phyloP scores from a whole-genome alignment of 805 yeast species.

The Saccharomycopsis fermentans region DNA sequence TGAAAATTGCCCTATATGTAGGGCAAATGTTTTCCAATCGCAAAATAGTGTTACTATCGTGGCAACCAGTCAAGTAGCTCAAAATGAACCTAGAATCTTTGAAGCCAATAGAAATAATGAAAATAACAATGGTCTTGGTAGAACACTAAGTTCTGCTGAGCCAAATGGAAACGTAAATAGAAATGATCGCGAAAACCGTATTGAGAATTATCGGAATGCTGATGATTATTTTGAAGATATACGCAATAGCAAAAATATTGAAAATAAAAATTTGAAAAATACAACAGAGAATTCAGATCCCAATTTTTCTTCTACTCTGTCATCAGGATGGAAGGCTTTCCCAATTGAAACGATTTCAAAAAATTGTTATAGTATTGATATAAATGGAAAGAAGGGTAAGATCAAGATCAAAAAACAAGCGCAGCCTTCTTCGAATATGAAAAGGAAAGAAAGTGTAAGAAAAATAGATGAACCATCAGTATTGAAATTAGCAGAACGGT shows the following conservation, averaged over 20 bases:
- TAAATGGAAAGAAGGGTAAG: not conserved
- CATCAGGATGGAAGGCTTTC: not conserved
- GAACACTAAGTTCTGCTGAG: too few species aligned
- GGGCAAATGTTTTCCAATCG: conserved; percentile 42
- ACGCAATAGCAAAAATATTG: not conserved
- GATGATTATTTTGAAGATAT: not conserved
- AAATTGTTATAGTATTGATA: not conserved
- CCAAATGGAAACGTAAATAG: too few species aligned
- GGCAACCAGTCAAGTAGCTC: conserved; percentile 1
- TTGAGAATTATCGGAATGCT: not conserved
- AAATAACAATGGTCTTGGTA: not conserved
- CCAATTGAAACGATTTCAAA: not conserved
- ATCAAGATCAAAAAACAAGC: not conserved
- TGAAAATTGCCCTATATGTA: conserved; percentile 87
- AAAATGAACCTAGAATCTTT: conserved; percentile 7
- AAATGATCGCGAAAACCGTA: too few species aligned
- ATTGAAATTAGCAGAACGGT: not conserved
- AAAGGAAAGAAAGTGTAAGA: not conserved
- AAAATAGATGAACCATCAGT: not conserved
- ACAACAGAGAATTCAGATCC: not conserved
- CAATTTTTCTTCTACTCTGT: not conserved
- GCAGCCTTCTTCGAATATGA: not conserved
- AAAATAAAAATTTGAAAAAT: not conserved
- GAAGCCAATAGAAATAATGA: not conserved
- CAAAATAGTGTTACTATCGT: not conserved